Evolutionary conservation across 805 yeast species (phyloP), one percentile per base, ranked within the genome.

Genomic region (Maudiozyma pseudohumilis): DNA sequence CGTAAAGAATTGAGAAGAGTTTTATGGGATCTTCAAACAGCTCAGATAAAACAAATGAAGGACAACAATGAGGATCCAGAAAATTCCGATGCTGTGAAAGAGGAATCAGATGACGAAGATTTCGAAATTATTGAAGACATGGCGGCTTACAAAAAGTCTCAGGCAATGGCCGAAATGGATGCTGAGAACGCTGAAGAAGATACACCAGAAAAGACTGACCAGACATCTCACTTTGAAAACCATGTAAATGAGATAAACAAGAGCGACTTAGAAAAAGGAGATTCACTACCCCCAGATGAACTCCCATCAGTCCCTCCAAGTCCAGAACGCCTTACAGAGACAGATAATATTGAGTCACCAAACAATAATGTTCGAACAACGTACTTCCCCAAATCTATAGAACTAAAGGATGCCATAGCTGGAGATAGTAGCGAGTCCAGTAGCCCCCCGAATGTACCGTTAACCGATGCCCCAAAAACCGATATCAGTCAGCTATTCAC

Each of bases 101-200:
- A 36, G 5, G 39, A 40, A 19, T 32, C 39, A 12, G 43, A 46
- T 12, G 56, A 54, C 24, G 56, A 49, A 16, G 59, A 52, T 36
- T 39, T 58, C 32, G 60, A 58, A 40, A 58, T 56, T 5, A 47
- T 56, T n/a, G 59, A 56, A 36, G 39, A 49, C 35, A 39, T 36
- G 10, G 13, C 4, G 3, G 23, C n/a, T 22, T 8, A 13, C 9
- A n/a, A 23, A 32, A 22, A 12, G 9, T 18, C 21, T 12, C n/a
- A 19, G 15, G 28, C 16, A 9, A 25, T 10, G 31, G 25, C 25
- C 18, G 31, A 18, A 13, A 10, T 3, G 5, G 34, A 16, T 28
- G 30, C 15, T 3, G 18, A 28, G 5, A 28, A 28, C 2, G 10
- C 15, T 13, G 30, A 28, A 12, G 16, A 3, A 28, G n/a, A 24